Base-by-base conservation (phyloP, 352 stramenopile species). In the Pythium utonaiense region DNA sequence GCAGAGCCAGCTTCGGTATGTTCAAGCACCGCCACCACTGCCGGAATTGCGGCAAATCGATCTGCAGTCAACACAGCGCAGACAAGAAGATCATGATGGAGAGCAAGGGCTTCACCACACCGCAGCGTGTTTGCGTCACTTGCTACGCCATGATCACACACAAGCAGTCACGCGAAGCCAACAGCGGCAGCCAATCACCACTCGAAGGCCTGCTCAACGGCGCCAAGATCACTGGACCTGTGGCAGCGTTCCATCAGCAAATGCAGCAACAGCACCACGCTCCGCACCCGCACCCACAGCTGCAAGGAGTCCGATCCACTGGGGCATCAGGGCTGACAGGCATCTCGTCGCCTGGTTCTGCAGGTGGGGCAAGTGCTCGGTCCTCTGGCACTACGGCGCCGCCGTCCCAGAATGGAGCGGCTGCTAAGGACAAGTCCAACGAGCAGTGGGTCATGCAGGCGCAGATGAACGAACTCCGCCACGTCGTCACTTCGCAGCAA, bases 21-120 rank as follows among this genome's bases (percentile, higher is more conserved):
- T 92, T 94, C 57, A 94, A 92, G 62, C 84, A 90, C 54, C 83
- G 83, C 3, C 83, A 93, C 61, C 83, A 93, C 69, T 93, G 83
- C 66, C 81, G 83, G 24, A 91, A 91, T 66, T 93, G 83, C 52
- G 83, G 83, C 25, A 86, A 91, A 41, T 90, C 78, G 27, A 90
- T 93, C 57, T 93, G 83, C 69, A 86, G 76, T 31, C 78, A 89
- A 36, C 84, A 94, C 62, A 91, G 80, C 56, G 81, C 83, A 6
- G 83, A 89, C 55, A 90, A 89, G 66, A 93, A 93, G 60, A 75
- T 91, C 41, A 53, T 67, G 14, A 89, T 93, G 69, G 61, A 72
- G 24, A 55, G 70, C 14, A 90, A 90, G 53, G 84, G 84, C 1
- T 93, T 91, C 65, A 79, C 78, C 14, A 87, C 80, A 0, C 84